phyloP scores from a whole-genome alignment of 2,329 filamentous ascomycete genomes.

The Sarocladiaceae sp. region DNA sequence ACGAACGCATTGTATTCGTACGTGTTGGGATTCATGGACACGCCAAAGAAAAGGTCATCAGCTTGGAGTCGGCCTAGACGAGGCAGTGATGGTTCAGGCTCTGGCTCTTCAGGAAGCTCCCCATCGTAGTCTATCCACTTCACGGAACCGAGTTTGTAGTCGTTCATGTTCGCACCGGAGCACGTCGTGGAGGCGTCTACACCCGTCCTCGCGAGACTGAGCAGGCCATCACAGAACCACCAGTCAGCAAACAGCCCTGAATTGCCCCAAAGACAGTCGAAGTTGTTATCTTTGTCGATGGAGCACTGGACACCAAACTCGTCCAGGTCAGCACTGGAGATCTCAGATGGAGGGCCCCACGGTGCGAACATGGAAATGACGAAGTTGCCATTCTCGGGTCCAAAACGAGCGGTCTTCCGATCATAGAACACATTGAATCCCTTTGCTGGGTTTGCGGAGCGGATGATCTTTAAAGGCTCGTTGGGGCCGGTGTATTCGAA shows the following conservation, averaged over 20 bases:
- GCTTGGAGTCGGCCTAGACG: neutral
- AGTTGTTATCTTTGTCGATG: neutral
- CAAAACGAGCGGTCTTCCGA: neutral
- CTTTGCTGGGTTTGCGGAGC: neutral
- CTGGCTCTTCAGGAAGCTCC: neutral
- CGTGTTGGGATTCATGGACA: neutral
- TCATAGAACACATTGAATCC: neutral
- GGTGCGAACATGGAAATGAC: neutral
- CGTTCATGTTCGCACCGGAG: neutral
- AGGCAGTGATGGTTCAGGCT: neutral
- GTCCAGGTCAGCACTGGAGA: neutral
- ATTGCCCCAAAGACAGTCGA: neutral
- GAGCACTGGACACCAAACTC: neutral
- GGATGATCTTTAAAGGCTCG: neutral
- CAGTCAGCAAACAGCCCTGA: neutral
- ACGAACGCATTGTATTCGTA: neutral
- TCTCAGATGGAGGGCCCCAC: neutral
- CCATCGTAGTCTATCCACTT: conserved; percentile 1
- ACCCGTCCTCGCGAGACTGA: neutral
- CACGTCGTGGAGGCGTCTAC: conserved; percentile 1
- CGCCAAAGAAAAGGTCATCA: neutral
- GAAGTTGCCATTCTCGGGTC: neutral
- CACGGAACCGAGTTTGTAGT: neutral
- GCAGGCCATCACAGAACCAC: neutral
- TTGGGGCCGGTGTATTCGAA: neutral